Percentiles rank a stretch among this genome's conserved stretches.
Conservation (phyloP, 2,329 filamentous ascomycete species). For the Dothiorella sarmentorum region DNA sequence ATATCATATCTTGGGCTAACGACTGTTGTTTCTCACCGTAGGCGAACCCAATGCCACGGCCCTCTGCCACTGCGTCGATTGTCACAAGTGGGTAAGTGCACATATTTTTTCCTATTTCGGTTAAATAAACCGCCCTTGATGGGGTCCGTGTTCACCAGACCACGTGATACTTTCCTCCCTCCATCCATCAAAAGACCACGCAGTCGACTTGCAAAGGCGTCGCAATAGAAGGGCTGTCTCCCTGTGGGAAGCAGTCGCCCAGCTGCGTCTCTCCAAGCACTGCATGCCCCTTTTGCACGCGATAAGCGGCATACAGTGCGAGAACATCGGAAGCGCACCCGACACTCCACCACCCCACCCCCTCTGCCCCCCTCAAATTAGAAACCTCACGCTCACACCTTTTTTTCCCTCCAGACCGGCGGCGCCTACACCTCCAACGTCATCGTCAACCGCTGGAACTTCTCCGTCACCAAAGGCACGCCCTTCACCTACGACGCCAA, state of each 20-base stretch:
- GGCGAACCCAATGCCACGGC: slow-evolving; percentile 44
- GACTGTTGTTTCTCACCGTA: slow-evolving; percentile 22
- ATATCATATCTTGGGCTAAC: not conserved
- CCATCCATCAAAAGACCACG: no score
- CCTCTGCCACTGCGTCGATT: slow-evolving; percentile 54
- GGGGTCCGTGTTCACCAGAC: not conserved
- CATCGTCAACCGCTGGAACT: slow-evolving; percentile 46
- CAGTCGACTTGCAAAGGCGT: no score
- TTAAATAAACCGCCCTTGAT: not conserved
- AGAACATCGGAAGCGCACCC: no score
- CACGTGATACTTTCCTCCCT: not conserved
- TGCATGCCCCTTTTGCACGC: no score
- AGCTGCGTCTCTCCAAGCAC: no score
- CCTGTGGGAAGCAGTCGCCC: no score
- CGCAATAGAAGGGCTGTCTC: no score
- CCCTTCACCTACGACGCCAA: slow-evolving; percentile 48
- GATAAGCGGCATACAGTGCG: no score
- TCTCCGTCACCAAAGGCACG: slow-evolving; percentile 50
- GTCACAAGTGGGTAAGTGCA: slow-evolving; percentile 46
- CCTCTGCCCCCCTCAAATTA: not conserved
- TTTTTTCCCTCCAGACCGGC: slow-evolving; percentile 42
- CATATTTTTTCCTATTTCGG: slow-evolving; percentile 21
- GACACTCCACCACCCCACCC: not conserved
- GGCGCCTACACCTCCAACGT: slow-evolving; percentile 55
- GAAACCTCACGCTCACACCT: slow-evolving; percentile 20